Conservation (phyloP, 2,329 filamentous ascomycete species). For the Diplodia corticola region DNA sequence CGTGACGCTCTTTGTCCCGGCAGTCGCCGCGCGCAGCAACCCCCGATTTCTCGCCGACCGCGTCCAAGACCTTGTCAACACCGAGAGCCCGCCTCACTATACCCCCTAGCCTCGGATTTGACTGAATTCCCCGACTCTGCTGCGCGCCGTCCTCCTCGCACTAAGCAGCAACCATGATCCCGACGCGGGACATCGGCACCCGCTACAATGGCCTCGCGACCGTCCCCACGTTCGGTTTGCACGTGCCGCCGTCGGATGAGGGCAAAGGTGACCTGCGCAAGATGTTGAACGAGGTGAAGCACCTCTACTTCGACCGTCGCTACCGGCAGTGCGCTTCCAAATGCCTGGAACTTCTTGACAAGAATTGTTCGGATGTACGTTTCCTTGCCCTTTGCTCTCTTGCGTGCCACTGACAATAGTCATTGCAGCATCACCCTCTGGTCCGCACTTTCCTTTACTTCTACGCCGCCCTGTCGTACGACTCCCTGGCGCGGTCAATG, state of each 20-base stretch:
- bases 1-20: slow-evolving; percentile 11
- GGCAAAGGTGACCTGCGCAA: background rate
- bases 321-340: slow-evolving; percentile 39
- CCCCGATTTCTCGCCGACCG: slow-evolving; percentile 4
- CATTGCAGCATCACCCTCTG: slow-evolving; percentile 36
- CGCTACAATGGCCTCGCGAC: slow-evolving; percentile 14
- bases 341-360: slow-evolving; percentile 33
- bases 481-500: slow-evolving; percentile 39
- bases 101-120: background rate
- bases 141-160: background rate
- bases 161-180: background rate
- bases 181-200: background rate
- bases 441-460: slow-evolving; percentile 39
- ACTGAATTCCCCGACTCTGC: background rate
- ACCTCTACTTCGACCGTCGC: slow-evolving; percentile 31
- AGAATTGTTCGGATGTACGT: slow-evolving; percentile 5
- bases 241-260: background rate
- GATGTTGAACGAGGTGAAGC: slow-evolving; percentile 20
- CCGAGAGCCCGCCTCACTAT: background rate
- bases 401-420: background rate
- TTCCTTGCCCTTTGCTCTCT: background rate
- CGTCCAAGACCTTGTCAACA: background rate
- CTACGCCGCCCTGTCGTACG: slow-evolving; percentile 41
- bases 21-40: background rate
- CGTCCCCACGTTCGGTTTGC: slow-evolving; percentile 11